Conservation (phyloP, 116 monocot species). For the Iris pallida region DNA sequence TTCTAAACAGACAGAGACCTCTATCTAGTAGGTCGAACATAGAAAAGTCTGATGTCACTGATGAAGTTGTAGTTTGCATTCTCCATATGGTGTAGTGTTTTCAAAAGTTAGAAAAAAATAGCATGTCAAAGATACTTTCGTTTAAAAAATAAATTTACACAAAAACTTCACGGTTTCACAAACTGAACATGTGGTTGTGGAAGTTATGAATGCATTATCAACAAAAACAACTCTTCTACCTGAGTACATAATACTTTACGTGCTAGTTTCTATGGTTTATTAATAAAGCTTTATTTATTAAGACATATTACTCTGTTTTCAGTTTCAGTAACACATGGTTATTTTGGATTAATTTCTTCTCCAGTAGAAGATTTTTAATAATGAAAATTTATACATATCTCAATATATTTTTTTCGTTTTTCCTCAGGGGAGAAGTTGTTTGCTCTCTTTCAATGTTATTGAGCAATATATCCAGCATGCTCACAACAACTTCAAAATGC, state of each 20-base stretch:
- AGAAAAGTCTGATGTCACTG: slow-evolving; percentile 2
- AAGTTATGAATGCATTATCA: slow-evolving; percentile 26
- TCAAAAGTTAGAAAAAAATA: slow-evolving; percentile 24
- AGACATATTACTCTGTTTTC: no score
- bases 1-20: not conserved
- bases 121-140: slow-evolving; percentile 47
- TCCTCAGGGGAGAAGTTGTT: slow-evolving; percentile 60
- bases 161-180: slow-evolving; percentile 14
- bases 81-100: slow-evolving; percentile 26
- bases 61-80: slow-evolving; percentile 3
- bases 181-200: slow-evolving; percentile 11
- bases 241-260: slow-evolving; percentile 45
- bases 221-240: slow-evolving; percentile 36
- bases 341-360: no score
- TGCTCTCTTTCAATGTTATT: slow-evolving; percentile 50
- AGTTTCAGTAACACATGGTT: no score
- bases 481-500: slow-evolving; percentile 15
- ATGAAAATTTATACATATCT: no score
- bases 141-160: slow-evolving; percentile 14
- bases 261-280: slow-evolving; percentile 2
- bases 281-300: not conserved
- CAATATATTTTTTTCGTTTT: slow-evolving; percentile 4
- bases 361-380: no score
- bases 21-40: not conserved
- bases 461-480: slow-evolving; percentile 19